Evolutionary conservation across 2,329 filamentous ascomycete species (phyloP), one percentile per base, ranked within the genome.

Genomic region (Bertia moriformis): DNA sequence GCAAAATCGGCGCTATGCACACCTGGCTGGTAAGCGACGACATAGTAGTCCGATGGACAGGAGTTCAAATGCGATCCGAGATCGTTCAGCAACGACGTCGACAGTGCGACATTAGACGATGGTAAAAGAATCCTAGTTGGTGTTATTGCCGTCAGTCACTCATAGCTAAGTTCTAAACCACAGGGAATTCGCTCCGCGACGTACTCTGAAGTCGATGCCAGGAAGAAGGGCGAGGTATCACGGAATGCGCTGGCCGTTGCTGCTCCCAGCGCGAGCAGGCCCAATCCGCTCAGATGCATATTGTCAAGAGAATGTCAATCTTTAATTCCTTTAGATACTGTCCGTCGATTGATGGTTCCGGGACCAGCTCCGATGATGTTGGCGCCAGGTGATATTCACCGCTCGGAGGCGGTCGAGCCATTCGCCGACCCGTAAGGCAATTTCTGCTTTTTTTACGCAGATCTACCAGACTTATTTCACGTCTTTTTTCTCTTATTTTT

Each of bases 201-300:
- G 15, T 35, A 35, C 32, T 35, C 32, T 7, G 32, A 35, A 7
- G 32, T 35, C 7, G 32, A 35, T 10, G 32, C 32, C 15, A 35
- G 32, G 32, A 35, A 35, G 32, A 35, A 35, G 7, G 32, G 32
- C 12, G 32, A 35, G 10, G 32, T 35, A 35, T 35, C 32, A 7
- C 32, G 10, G 32, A 35, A 35, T 10, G 32, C 32, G 17, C 17
- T 17, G 12, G 15, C 32, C 7, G 12, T 17, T 7, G 32, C 15
- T 18, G 32, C 32, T 17, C 32, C 32, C 10, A 35, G 32, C 7
- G 32, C 32, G 17, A 35, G 32, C 32, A 35, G 32, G 10, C 12
- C 15, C 7, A 35, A 18, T 7, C 32, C 17, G 17, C 32, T 18
- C 17, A 35, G 15, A 35, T 18, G 32, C 32, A 35, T 35, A 7